Evolutionary conservation across 306 rosid species (phyloP).

Genomic region (Gillenia trifoliata): DNA sequence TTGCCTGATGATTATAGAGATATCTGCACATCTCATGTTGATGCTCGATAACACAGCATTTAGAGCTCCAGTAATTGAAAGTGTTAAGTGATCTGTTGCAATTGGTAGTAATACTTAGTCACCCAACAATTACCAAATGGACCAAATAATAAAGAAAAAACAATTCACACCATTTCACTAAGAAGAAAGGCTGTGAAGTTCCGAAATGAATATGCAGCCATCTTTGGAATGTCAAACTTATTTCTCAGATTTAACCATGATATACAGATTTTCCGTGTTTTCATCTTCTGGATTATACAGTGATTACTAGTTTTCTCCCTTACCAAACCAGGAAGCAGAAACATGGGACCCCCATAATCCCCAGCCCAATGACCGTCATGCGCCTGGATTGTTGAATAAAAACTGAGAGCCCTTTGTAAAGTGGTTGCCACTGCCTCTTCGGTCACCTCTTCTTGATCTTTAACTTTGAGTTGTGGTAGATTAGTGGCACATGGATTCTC

Average conservation of each 20-base stretch:
- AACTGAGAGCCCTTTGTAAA: slow-evolving; percentile 23
- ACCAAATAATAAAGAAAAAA: neutral
- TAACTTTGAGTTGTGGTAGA: slow-evolving; percentile 29
- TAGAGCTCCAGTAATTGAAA: slow-evolving; percentile 32
- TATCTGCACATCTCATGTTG: slow-evolving; percentile 32
- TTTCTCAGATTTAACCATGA: neutral
- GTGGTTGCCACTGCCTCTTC: slow-evolving; percentile 25
- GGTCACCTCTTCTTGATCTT: slow-evolving; percentile 28
- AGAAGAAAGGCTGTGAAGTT: slow-evolving; percentile 4
- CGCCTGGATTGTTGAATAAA: slow-evolving; percentile 38
- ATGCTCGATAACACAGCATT: slow-evolving; percentile 35
- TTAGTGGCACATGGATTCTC: slow-evolving; percentile 17
- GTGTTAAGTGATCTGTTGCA: slow-evolving; percentile 31
- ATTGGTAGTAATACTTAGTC: neutral
- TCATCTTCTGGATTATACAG: too few relatives aligned
- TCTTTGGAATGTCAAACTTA: neutral
- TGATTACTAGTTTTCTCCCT: neutral
- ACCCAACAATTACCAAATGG: neutral
- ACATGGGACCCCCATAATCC: slow-evolving; percentile 41
- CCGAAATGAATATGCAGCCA: neutral
- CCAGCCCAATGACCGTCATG: slow-evolving; percentile 40
- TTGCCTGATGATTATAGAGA: slow-evolving; percentile 40
- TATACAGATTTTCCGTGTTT: neutral
- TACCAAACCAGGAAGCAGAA: slow-evolving; percentile 39
- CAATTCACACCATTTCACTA: neutral